Evolutionary conservation across 306 rosid genomes (phyloP).

Genomic region (Albizia julibrissin): DNA sequence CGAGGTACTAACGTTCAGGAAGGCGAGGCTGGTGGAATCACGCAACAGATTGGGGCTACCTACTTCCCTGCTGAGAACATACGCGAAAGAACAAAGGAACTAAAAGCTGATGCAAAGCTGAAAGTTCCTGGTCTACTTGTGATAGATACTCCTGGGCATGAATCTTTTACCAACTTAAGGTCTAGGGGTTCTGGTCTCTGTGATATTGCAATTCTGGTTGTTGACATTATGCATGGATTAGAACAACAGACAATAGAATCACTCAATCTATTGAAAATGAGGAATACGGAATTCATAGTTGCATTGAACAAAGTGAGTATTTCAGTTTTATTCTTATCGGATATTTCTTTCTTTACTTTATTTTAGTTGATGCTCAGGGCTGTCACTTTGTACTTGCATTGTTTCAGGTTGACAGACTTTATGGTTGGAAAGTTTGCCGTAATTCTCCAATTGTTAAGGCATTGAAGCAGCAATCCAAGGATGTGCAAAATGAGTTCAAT

Average conservation of each 20-base stretch:
- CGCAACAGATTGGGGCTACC: constrained; percentile 98
- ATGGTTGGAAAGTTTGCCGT: constrained; percentile 81
- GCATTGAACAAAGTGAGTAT: constrained; percentile 83
- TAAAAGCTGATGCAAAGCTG: constrained; percentile 94
- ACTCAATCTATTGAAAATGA: constrained; percentile 85
- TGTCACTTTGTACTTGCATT: constrained; percentile 24
- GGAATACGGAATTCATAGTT: constrained; percentile 91
- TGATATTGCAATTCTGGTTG: constrained; percentile 95
- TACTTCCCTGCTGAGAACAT: constrained; percentile 93
- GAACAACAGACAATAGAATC: constrained; percentile 97
- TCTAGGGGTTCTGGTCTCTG: constrained; percentile 96
- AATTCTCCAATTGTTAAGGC: constrained; percentile 83
- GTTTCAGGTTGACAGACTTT: constrained; percentile 86
- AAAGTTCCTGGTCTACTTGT: constrained; percentile 90
- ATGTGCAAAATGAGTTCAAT: constrained; percentile 83
- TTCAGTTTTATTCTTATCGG: constrained; percentile 3
- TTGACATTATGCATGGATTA: constrained; percentile 97
- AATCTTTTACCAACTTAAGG: constrained; percentile 82
- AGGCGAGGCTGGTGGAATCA: constrained; percentile 99
- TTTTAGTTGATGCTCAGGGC: constrained; percentile 10
- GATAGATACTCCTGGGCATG: constrained; percentile 98
- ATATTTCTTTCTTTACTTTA: background rate
- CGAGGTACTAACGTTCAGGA: constrained; percentile 97
- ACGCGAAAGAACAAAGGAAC: constrained; percentile 89
- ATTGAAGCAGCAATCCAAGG: constrained; percentile 81